A percentile compares a stretch with the other conserved stretches of the same genome.
Evolutionary conservation across 2,329 filamentous ascomycete genomes (phyloP).

Genomic region (Periconia macrospinosa): DNA sequence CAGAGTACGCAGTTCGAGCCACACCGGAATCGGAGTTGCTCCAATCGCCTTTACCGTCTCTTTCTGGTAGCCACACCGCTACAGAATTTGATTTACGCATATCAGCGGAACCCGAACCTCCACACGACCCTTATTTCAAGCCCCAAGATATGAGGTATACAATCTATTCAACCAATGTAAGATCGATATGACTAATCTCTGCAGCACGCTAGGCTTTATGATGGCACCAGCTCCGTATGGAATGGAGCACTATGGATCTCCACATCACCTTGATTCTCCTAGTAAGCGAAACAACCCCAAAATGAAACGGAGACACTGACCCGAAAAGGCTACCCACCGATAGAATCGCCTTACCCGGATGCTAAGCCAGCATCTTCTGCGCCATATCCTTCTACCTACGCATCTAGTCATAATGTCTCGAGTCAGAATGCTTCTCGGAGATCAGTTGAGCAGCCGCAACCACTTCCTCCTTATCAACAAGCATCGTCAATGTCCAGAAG

Average conservation of each 20-base stretch:
- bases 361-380: constrained; percentile 28
- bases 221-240: constrained; percentile 45
- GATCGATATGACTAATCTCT: constrained; percentile 12
- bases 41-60: constrained; percentile 25
- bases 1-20: constrained; percentile 16
- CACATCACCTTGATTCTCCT: constrained; percentile 33
- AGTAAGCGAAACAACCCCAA: constrained; percentile 9
- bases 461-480: constrained; percentile 38
- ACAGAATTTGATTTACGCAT: constrained; percentile 20
- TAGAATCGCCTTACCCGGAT: constrained; percentile 33
- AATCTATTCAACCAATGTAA: neutral
- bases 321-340: constrained; percentile 27
- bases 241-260: constrained; percentile 39
- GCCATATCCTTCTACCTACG: constrained; percentile 31
- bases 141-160: constrained; percentile 45
- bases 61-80: constrained; percentile 20
- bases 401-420: constrained; percentile 27
- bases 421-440: constrained; percentile 28
- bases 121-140: constrained; percentile 23
- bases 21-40: constrained; percentile 16
- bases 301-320: constrained; percentile 3
- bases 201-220: constrained; percentile 44
- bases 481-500: constrained; percentile 31
- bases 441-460: constrained; percentile 27
- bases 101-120: constrained; percentile 21